Evolutionary conservation across 495 filamentous ascomycete species (phyloP).

Genomic region (Aspergillus nidulans): DNA sequence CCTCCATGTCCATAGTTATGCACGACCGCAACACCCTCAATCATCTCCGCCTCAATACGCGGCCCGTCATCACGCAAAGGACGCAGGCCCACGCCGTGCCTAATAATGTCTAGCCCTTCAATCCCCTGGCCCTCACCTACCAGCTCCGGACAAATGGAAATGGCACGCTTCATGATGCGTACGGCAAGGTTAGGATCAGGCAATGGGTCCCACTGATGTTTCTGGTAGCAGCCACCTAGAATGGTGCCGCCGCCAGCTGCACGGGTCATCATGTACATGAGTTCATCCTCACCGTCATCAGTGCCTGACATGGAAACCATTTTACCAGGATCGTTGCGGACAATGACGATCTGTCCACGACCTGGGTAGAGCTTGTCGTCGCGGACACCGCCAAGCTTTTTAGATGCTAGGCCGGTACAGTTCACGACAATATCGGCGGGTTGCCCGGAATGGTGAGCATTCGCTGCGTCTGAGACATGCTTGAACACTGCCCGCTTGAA

Average conservation of each 20-base stretch:
- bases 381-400: constrained; percentile 73
- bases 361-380: constrained; percentile 71
- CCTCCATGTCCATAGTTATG: constrained; percentile 97
- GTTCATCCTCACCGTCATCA: constrained; percentile 76
- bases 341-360: constrained; percentile 83
- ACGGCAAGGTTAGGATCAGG: constrained; percentile 76
- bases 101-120: constrained; percentile 76
- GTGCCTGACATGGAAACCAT: constrained; percentile 70
- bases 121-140: constrained; percentile 67
- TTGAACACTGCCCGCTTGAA: constrained; percentile 57
- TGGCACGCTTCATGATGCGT: constrained; percentile 82
- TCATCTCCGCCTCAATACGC: constrained; percentile 76
- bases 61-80: constrained; percentile 72
- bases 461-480: constrained; percentile 69
- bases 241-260: constrained; percentile 76
- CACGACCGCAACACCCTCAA: constrained; percentile 69
- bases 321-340: constrained; percentile 71
- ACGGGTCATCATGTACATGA: constrained; percentile 88
- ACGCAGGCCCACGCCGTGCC: constrained; percentile 84
- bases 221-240: constrained; percentile 83
- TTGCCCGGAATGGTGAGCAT: constrained; percentile 56
- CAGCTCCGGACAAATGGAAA: constrained; percentile 68
- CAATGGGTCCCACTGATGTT: constrained; percentile 75
- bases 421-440: constrained; percentile 75
- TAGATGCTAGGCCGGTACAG: constrained; percentile 75